Evolutionary conservation across 805 yeast genomes (phyloP).

Genomic region (Yarrowia sp.): DNA sequence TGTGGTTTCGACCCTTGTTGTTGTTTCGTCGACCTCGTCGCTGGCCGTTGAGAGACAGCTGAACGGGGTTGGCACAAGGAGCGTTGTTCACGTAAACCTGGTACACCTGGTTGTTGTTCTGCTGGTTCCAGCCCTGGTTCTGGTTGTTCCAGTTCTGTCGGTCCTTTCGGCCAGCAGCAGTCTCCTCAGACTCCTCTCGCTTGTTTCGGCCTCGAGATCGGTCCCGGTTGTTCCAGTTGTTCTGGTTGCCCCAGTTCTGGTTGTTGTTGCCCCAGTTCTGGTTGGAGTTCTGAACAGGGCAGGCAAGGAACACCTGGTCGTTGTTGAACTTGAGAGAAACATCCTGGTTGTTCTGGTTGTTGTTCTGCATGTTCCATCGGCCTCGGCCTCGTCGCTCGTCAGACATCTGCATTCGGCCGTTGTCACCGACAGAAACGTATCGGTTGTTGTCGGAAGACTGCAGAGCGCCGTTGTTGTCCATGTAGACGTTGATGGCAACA

Average conservation of each 20-base stretch:
- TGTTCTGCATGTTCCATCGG: not conserved
- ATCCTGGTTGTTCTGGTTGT: not conserved
- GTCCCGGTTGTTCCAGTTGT: too few relatives aligned
- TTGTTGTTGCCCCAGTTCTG: not conserved
- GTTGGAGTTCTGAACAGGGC: constrained; percentile 8
- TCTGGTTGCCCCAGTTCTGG: not conserved
- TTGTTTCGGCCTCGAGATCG: too few relatives aligned
- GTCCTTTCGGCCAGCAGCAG: too few relatives aligned
- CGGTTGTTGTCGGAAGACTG: not conserved
- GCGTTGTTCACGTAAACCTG: constrained; percentile 22
- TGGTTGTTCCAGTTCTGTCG: not conserved
- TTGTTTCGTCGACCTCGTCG: constrained; percentile 4
- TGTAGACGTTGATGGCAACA: not conserved
- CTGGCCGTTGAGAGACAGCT: constrained; percentile 19
- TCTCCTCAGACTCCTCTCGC: too few relatives aligned
- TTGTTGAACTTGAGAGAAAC: constrained; percentile 4
- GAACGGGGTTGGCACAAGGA: not conserved
- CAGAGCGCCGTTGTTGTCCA: not conserved
- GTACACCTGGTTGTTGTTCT: not conserved
- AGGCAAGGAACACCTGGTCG: not conserved
- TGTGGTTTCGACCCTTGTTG: not conserved
- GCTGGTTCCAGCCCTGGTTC: not conserved
- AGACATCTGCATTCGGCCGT: not conserved
- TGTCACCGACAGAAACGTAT: not conserved
- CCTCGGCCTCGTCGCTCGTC: not conserved